A percentile compares a stretch with the other conserved stretches of the same genome.
Evolutionary conservation across 2,329 filamentous ascomycete species (phyloP).

Genomic region (Phialophora macrospora): DNA sequence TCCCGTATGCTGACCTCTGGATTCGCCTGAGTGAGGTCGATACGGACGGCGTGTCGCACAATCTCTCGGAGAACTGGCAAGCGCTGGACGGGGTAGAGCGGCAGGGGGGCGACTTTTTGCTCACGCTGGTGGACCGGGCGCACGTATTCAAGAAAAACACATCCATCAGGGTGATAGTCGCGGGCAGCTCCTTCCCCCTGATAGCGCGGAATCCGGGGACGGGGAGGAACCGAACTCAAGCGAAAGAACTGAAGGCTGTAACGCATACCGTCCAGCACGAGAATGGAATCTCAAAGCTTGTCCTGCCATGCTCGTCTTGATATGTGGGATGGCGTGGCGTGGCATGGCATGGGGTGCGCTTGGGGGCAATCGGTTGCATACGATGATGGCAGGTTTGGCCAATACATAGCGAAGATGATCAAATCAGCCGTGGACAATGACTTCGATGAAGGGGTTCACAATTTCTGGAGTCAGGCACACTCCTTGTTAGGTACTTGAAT

Average conservation of each 20-base stretch:
- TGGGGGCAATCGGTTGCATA: background rate
- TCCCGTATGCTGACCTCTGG: background rate
- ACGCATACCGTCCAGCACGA: background rate
- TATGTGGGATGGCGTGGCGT: background rate
- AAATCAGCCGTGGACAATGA: no score
- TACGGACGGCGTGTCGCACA: background rate
- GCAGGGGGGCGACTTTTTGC: background rate
- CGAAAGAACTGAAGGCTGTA: background rate
- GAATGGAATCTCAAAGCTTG: background rate
- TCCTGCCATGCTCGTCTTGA: background rate
- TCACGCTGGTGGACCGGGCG: background rate
- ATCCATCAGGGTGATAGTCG: background rate
- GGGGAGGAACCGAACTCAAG: background rate
- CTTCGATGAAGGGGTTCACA: no score
- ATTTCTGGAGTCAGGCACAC: no score
- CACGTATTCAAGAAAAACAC: conserved; percentile 6
- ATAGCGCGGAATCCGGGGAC: background rate
- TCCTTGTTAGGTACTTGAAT: no score
- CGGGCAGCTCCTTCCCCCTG: background rate
- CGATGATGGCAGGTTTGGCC: background rate
- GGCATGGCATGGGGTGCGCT: background rate
- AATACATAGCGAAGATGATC: no score
- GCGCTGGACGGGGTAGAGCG: background rate
- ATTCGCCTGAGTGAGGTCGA: conserved; percentile 11
- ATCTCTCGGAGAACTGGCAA: background rate